phyloP scores from a whole-genome alignment of 805 yeast genomes.

The Dipodascus albidus region DNA sequence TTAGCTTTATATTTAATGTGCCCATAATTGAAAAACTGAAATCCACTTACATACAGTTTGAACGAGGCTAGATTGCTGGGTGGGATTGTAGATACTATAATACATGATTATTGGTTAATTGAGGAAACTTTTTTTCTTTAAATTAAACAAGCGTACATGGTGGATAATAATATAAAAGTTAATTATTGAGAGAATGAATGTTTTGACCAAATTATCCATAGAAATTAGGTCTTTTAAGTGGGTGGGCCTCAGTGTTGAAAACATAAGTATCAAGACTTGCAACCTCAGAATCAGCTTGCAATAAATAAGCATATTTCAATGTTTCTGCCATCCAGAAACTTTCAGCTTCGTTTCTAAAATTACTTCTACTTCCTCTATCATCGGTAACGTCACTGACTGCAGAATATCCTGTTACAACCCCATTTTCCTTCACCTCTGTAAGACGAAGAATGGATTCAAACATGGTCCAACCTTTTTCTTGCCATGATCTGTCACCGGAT shows the following conservation, averaged over 20 bases:
- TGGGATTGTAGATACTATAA: too few relatives aligned
- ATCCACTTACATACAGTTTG: too few relatives aligned
- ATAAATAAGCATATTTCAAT: conserved; percentile 41
- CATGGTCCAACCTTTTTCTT: conserved; percentile 41
- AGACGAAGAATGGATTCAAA: conserved; percentile 27
- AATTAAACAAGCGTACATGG: neutral
- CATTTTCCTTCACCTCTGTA: conserved; percentile 15
- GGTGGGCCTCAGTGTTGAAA: conserved; percentile 54
- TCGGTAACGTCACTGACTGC: conserved; percentile 32
- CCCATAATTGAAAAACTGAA: too few relatives aligned
- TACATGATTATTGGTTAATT: too few relatives aligned
- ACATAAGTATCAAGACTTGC: conserved; percentile 43
- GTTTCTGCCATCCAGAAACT: conserved; percentile 51
- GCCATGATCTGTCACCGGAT: conserved; percentile 49
- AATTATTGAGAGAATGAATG: too few relatives aligned
- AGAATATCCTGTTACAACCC: conserved; percentile 27
- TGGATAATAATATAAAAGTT: neutral
- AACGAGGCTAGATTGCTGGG: too few relatives aligned
- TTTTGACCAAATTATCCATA: too few relatives aligned
- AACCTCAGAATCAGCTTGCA: conserved; percentile 32
- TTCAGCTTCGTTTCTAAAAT: conserved; percentile 30
- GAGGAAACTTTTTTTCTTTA: too few relatives aligned
- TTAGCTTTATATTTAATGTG: too few relatives aligned
- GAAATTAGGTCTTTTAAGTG: conserved; percentile 23
- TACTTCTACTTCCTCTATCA: conserved; percentile 17